Evolutionary conservation across 108 stramenopile species (phyloP), one percentile per base, ranked within the genome.

Genomic region (Skeletonema grethae): DNA sequence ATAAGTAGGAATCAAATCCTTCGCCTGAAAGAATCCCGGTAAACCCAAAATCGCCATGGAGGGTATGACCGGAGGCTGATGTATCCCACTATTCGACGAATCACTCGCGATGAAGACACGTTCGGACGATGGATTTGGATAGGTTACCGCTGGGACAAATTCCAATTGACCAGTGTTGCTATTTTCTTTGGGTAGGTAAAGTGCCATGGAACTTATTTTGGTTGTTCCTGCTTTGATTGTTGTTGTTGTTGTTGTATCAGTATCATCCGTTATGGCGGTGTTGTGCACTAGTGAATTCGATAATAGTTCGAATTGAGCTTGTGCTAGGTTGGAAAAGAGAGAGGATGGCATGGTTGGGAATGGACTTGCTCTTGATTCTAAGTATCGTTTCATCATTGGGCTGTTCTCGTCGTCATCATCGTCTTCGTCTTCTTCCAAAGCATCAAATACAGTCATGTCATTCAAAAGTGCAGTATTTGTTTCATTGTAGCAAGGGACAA

Each of bases 131-230:
- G 88, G 90, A 73, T 90, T 71, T 12, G 91, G 90, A 65, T 88
- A 89, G 15, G 88, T 41, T 18, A 91, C 70, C 39, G 89, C 84
- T 8, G 92, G 90, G 6, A 86, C 83, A 74, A 95, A 95, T 70
- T 95, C 92, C 7, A 95, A 67, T 34, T 90, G 90, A 18, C 94
- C 94, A 7, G 90, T 86, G 22, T 57, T 53, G 34, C 60, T 48
- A 72, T 95, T 93, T 80, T 95, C 94, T 63, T 87, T 89, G 1
- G 94, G 94, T 3, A 93, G 79, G 63, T 95, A 95, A 0, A 95
- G 75, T 22, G 83, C 80, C 77, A 93, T 90, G 15, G 91, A 89
- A 71, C 85, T 85, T 28, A 91, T 85, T 65, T 91, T 94, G 38
- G 59, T 41, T 31, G 55, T 61, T 38, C 46, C 53, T n/a, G 61